Percentiles rank a stretch among this genome's conserved stretches.
These are phyloP conservation scores for Claviceps sp. DNA, from an alignment of 2,329 filamentous ascomycete species.

Conservation along the genomic window DNA sequence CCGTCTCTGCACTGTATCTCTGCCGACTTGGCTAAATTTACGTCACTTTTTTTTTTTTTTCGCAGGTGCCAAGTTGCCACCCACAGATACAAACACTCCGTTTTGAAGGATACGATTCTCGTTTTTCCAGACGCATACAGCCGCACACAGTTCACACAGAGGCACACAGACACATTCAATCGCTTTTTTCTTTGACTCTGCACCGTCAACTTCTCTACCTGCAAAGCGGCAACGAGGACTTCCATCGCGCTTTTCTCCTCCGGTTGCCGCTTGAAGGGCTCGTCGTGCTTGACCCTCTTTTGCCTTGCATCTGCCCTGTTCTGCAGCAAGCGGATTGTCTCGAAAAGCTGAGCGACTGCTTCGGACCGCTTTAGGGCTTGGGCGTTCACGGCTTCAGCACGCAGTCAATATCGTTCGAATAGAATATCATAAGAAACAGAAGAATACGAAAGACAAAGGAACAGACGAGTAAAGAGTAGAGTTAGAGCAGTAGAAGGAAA, in stretches of 20 bases:
- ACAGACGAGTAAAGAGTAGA: too few species aligned
- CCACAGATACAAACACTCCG: background rate
- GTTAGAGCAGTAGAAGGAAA: too few species aligned
- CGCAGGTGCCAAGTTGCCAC: background rate
- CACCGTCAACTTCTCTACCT: background rate
- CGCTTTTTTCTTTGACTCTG: background rate
- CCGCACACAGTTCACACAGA: background rate
- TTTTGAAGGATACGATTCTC: background rate
- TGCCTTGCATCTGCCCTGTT: background rate
- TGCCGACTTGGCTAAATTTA: background rate
- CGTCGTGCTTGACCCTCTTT: background rate
- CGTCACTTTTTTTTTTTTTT: conserved; percentile 1
- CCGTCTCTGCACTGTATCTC: background rate
- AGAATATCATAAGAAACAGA: too few species aligned
- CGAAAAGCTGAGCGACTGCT: background rate
- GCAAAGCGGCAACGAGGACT: background rate
- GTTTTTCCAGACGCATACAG: background rate
- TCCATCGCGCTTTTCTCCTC: background rate
- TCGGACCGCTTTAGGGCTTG: conserved; percentile 5
- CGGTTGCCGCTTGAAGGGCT: background rate
- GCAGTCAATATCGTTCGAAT: background rate
- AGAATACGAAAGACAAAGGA: too few species aligned
- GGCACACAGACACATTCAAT: background rate
- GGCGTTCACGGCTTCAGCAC: background rate
- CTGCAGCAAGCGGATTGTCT: background rate